Percentiles rank a stretch among this genome's conserved stretches.
These are phyloP conservation scores for Stipa capillata DNA, from an alignment of 176 grass and related monocot genomes.

Conservation along the genomic window DNA sequence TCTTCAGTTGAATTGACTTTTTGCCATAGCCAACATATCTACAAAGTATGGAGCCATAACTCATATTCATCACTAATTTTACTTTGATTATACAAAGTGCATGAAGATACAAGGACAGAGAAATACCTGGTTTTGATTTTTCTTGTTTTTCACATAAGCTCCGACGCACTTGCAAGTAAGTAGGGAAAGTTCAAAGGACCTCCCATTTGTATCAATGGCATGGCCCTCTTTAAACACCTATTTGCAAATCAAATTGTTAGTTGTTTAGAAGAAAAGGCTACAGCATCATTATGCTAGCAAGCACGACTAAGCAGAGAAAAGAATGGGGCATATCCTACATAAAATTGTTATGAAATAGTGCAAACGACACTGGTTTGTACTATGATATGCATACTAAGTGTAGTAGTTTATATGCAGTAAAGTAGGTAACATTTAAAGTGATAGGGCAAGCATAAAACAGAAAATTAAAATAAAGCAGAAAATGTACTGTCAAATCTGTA, in stretches of 20 bases:
- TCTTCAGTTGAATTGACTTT: conserved; percentile 80
- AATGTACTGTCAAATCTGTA: background rate
- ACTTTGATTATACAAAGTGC: background rate
- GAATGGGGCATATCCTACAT: background rate
- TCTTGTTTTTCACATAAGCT: conserved; percentile 97
- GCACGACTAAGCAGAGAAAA: background rate
- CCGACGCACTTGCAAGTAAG: conserved; percentile 84
- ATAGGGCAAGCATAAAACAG: background rate
- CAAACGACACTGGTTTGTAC: background rate
- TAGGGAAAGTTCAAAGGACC: conserved; percentile 76
- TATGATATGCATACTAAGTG: background rate
- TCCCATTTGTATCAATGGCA: conserved; percentile 49
- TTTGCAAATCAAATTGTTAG: conserved; percentile 6
- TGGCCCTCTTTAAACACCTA: conserved; percentile 87
- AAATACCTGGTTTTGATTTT: conserved; percentile 96
- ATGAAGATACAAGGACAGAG: background rate
- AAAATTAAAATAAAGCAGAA: background rate
- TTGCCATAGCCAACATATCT: conserved; percentile 95
- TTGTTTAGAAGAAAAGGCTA: background rate
- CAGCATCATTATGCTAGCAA: background rate
- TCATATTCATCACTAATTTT: conserved; percentile 1
- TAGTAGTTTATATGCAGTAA: background rate
- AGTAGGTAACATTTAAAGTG: background rate
- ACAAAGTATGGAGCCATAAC: background rate
- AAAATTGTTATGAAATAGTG: background rate